Conservation (phyloP, 805 yeast species). For the Ogataea thermomethanolica region DNA sequence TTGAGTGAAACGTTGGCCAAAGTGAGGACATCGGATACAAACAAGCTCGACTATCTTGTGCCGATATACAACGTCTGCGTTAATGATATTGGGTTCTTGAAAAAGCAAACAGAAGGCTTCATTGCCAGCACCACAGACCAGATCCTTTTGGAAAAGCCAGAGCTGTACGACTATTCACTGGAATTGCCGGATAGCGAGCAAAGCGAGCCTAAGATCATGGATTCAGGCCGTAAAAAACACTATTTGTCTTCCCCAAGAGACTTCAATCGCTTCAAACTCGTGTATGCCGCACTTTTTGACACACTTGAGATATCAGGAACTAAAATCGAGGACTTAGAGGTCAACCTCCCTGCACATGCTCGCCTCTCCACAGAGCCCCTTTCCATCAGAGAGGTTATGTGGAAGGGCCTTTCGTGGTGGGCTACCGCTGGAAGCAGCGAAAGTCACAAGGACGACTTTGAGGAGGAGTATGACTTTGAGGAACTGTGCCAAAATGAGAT, state of each 20-base stretch:
- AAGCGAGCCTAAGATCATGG: constrained; percentile 22
- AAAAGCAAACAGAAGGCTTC: constrained; percentile 34
- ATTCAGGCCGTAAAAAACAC: constrained; percentile 8
- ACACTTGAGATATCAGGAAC: constrained; percentile 6
- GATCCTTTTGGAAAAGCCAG: constrained; percentile 51
- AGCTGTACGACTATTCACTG: constrained; percentile 47
- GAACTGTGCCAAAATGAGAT: constrained; percentile 21
- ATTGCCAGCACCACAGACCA: constrained; percentile 68
- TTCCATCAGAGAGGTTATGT: constrained; percentile 55
- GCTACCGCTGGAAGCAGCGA: constrained; percentile 74
- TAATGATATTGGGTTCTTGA: constrained; percentile 46
- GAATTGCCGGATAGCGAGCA: constrained; percentile 19
- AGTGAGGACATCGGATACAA: constrained; percentile 20
- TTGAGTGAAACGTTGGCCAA: constrained; percentile 31
- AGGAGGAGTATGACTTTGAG: constrained; percentile 33
- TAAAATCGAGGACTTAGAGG: constrained; percentile 13
- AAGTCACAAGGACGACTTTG: constrained; percentile 36
- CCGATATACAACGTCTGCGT: constrained; percentile 66
- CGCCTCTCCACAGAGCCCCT: constrained; percentile 39
- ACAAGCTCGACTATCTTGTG: constrained; percentile 32
- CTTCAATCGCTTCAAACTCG: constrained; percentile 32
- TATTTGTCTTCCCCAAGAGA: constrained; percentile 38
- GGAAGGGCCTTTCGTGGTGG: constrained; percentile 82
- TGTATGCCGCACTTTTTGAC: constrained; percentile 22
- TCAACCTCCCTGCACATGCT: constrained; percentile 15